phyloP scores from a whole-genome alignment of 495 filamentous ascomycete species.

The Endocarpon pusillum region DNA sequence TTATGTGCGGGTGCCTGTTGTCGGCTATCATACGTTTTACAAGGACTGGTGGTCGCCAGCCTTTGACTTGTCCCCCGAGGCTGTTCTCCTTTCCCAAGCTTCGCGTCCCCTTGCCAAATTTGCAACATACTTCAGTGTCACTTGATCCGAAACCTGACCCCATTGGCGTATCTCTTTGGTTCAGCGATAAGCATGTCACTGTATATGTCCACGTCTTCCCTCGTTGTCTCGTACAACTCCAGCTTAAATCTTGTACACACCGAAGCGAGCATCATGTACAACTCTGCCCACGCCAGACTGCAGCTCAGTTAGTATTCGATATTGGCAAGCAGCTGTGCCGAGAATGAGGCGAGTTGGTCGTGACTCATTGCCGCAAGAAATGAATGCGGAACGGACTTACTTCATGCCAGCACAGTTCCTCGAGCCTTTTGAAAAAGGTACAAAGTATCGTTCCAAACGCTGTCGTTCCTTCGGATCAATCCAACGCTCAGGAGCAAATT shows the following conservation, averaged over 20 bases:
- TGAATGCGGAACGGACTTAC: conserved; percentile 11
- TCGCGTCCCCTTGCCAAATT: no score
- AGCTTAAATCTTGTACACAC: background rate
- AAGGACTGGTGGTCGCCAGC: no score
- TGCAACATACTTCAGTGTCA: no score
- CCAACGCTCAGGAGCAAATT: conserved; percentile 31
- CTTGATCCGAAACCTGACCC: no score
- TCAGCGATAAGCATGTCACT: no score
- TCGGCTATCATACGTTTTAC: no score
- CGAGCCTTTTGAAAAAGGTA: conserved; percentile 27
- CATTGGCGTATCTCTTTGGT: no score
- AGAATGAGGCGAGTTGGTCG: background rate
- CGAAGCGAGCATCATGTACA: background rate
- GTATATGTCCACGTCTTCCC: no score
- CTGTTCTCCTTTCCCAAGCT: no score
- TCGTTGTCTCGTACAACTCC: background rate
- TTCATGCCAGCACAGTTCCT: conserved; percentile 31
- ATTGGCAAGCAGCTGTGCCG: background rate
- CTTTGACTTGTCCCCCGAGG: no score
- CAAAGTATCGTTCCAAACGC: conserved; percentile 17
- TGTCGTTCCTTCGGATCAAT: conserved; percentile 7
- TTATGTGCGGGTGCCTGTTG: no score
- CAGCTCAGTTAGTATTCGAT: background rate
- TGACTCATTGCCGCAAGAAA: background rate
- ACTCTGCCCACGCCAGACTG: conserved; percentile 1